phyloP scores from a whole-genome alignment of 768 basidiomycete genomes.

The Tylopilus cervinicoccineus region DNA sequence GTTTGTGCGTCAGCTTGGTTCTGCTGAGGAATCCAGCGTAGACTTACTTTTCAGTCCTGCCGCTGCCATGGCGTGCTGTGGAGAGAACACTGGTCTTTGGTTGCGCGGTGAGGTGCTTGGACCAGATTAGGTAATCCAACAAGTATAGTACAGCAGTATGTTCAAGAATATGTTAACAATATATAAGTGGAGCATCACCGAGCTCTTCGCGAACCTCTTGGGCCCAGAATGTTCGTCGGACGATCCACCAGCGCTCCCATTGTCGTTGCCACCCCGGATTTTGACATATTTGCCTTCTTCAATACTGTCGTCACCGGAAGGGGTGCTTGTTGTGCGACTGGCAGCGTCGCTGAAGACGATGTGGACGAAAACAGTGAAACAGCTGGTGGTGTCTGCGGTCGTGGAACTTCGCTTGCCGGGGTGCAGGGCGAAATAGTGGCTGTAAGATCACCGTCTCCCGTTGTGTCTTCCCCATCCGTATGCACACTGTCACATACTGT shows the following conservation, averaged over 20 bases:
- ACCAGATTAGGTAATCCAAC: slow-evolving; percentile 24
- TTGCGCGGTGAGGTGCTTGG: slow-evolving; percentile 1
- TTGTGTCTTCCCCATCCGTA: slow-evolving; percentile 25
- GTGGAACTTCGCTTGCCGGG: slow-evolving; percentile 6
- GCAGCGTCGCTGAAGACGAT: slow-evolving; percentile 35
- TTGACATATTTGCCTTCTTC: slow-evolving; percentile 23
- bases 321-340: slow-evolving; percentile 13
- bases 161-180: neutral
- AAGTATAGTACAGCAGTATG: slow-evolving; percentile 4
- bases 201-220: slow-evolving; percentile 29
- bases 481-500: slow-evolving; percentile 11
- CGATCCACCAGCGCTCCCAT: slow-evolving; percentile 30
- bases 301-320: neutral
- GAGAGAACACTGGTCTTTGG: neutral
- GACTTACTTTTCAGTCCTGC: slow-evolving; percentile 67
- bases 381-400: slow-evolving; percentile 19
- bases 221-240: slow-evolving; percentile 33
- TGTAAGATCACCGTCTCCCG: slow-evolving; percentile 17
- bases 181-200: slow-evolving; percentile 20
- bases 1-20: slow-evolving; percentile 1
- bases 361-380: slow-evolving; percentile 37
- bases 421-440: slow-evolving; percentile 12
- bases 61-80: slow-evolving; percentile 43
- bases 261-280: slow-evolving; percentile 22
- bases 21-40: neutral